A percentile compares a stretch with the other conserved stretches of the same genome.
These are phyloP conservation scores for Neoboletus subvelutipes DNA, from an alignment of 768 basidiomycete species.

Conservation along the genomic window DNA sequence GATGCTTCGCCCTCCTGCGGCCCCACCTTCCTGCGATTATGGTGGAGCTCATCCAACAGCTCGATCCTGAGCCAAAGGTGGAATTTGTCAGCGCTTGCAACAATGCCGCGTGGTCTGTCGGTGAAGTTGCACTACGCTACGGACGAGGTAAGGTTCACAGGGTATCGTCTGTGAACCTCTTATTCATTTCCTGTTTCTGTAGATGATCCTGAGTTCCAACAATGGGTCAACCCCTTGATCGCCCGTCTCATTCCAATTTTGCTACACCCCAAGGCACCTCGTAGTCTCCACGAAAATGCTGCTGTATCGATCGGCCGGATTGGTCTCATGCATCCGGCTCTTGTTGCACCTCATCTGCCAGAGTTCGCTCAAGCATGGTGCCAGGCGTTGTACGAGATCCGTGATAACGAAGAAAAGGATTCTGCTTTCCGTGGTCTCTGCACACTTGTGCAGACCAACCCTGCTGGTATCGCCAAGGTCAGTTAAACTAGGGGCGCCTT, in stretches of 20 bases:
- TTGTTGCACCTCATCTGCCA: slow-evolving; percentile 86
- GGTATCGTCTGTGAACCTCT: background rate
- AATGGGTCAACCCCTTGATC: slow-evolving; percentile 87
- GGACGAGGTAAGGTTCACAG: slow-evolving; percentile 55
- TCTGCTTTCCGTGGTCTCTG: slow-evolving; percentile 98
- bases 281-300: slow-evolving; percentile 95
- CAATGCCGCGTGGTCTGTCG: slow-evolving; percentile 99
- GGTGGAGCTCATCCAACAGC: slow-evolving; percentile 83
- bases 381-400: slow-evolving; percentile 94
- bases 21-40: slow-evolving; percentile 88
- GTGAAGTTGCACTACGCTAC: slow-evolving; percentile 93
- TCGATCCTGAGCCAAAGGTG: slow-evolving; percentile 88
- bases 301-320: slow-evolving; percentile 97
- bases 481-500: slow-evolving; percentile 23
- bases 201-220: slow-evolving; percentile 87
- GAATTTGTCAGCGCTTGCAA: slow-evolving; percentile 98
- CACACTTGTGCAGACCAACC: slow-evolving; percentile 92
- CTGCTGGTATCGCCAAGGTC: slow-evolving; percentile 90
- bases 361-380: slow-evolving; percentile 97
- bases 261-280: slow-evolving; percentile 87
- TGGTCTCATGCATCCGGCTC: slow-evolving; percentile 84
- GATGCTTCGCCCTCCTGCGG: slow-evolving; percentile 83
- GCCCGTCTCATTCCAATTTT: slow-evolving; percentile 90
- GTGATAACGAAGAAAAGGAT: slow-evolving; percentile 99
- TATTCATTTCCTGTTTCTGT: slow-evolving; percentile 10